These are phyloP conservation scores for Sequoiadendron giganteum DNA, from an alignment of 75 land plant genomes.

Conservation along the genomic window DNA sequence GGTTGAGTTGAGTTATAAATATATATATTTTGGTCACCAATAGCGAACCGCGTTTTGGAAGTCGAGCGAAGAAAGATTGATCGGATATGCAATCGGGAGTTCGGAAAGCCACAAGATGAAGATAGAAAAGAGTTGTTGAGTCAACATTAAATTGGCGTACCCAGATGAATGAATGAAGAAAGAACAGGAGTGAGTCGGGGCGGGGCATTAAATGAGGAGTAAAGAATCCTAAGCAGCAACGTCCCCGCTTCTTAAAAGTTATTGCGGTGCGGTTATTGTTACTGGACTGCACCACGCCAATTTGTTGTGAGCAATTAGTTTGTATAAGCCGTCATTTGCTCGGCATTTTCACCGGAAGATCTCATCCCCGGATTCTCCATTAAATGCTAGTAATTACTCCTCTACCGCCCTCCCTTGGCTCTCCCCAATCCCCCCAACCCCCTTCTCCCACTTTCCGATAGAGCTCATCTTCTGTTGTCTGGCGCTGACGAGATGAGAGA, in stretches of 20 bases:
- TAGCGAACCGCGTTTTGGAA: too few species aligned
- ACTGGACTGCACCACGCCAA: not conserved
- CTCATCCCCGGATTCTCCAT: constrained; percentile 22
- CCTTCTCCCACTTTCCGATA: constrained; percentile 10
- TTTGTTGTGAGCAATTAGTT: not conserved
- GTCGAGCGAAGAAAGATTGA: too few species aligned
- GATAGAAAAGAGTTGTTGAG: not conserved
- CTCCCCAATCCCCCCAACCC: constrained; percentile 5
- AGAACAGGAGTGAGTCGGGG: not conserved
- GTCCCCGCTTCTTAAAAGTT: constrained; percentile 33
- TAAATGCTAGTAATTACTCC: not conserved
- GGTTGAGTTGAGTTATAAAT: too few species aligned
- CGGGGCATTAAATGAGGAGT: not conserved
- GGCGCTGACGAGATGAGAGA: not conserved
- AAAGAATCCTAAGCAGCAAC: constrained; percentile 16
- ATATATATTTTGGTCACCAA: too few species aligned
- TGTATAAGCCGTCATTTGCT: constrained; percentile 12
- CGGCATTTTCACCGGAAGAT: constrained; percentile 35
- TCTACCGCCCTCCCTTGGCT: constrained; percentile 1
- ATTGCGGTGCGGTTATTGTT: constrained; percentile 32
- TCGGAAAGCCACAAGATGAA: not conserved
- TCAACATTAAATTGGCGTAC: not conserved
- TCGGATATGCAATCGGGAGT: too few species aligned
- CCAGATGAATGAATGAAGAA: not conserved
- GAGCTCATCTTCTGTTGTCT: not conserved